Evolutionary conservation across 208 protist genomes (phyloP).

Genomic region (Angomonas desouzai): DNA sequence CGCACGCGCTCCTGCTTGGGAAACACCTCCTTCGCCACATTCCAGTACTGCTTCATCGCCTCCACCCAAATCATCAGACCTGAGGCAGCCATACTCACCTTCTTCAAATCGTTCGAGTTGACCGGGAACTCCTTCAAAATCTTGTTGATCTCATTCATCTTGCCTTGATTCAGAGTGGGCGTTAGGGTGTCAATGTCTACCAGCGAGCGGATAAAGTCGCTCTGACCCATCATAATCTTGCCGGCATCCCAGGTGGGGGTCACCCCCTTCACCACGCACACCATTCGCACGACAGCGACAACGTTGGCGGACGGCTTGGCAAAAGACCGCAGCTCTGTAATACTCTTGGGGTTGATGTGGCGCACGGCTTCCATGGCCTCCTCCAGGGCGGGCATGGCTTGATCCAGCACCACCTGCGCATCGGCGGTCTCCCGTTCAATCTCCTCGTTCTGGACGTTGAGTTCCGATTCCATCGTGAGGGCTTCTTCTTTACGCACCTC

Average conservation of each 20-base stretch:
- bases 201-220: conserved; percentile 86
- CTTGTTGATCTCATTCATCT: conserved; percentile 94
- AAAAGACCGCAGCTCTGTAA: conserved; percentile 97
- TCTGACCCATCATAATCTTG: conserved; percentile 92
- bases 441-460: conserved; percentile 87
- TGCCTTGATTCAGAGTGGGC: conserved; percentile 86
- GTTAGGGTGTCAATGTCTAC: conserved; percentile 90
- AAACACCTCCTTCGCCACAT: conserved; percentile 95
- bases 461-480: conserved; percentile 87
- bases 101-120: conserved; percentile 88
- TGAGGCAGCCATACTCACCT: conserved; percentile 89
- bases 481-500: conserved; percentile 88
- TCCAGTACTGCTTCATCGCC: conserved; percentile 98
- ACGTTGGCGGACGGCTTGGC: conserved; percentile 94
- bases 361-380: conserved; percentile 96
- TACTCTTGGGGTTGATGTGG: conserved; percentile 94
- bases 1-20: conserved; percentile 95
- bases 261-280: conserved; percentile 91
- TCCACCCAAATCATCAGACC: conserved; percentile 97
- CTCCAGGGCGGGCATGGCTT: conserved; percentile 95
- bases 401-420: conserved; percentile 92
- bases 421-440: conserved; percentile 92
- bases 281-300: conserved; percentile 94
- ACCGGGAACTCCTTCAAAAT: conserved; percentile 92
- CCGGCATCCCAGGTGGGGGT: conserved; percentile 85